A percentile compares a stretch with the other conserved stretches of the same genome.
These are phyloP conservation scores for Heliocybe sulcata DNA, from an alignment of 1,284 basidiomycete species.

Conservation along the genomic window DNA sequence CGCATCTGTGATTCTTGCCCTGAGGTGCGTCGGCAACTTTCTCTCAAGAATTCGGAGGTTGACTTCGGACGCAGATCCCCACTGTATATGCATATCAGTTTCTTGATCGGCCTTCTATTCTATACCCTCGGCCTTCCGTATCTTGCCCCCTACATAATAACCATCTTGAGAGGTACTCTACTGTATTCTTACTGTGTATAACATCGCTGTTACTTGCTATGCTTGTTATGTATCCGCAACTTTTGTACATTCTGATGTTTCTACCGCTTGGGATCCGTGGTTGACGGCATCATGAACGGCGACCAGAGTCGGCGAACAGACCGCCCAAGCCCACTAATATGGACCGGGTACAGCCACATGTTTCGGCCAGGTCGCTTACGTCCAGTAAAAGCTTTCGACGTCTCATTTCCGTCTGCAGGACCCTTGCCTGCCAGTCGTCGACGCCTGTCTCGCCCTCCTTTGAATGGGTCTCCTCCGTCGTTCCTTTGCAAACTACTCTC, in stretches of 20 bases:
- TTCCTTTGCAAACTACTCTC: conserved; percentile 11
- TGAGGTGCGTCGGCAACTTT: neutral
- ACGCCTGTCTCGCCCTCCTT: neutral
- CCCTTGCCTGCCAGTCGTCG: neutral
- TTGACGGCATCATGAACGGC: too few species aligned
- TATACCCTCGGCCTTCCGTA: neutral
- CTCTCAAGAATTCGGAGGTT: neutral
- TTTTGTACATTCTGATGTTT: neutral
- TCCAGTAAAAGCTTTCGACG: neutral
- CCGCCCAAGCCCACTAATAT: neutral
- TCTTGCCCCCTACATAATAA: neutral
- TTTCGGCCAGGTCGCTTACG: neutral
- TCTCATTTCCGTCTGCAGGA: neutral
- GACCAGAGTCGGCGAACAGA: too few species aligned
- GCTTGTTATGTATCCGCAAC: neutral
- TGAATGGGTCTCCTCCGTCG: neutral
- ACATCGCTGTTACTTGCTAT: neutral
- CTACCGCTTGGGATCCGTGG: neutral
- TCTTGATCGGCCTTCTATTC: neutral
- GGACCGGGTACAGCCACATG: neutral
- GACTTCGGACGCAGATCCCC: neutral
- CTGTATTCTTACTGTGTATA: neutral
- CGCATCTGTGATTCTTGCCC: conserved; percentile 4
- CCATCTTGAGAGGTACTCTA: neutral
- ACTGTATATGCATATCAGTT: neutral